Evolutionary conservation across 2,329 filamentous ascomycete genomes (phyloP).

Genomic region (Arachnopeziza araneosa): DNA sequence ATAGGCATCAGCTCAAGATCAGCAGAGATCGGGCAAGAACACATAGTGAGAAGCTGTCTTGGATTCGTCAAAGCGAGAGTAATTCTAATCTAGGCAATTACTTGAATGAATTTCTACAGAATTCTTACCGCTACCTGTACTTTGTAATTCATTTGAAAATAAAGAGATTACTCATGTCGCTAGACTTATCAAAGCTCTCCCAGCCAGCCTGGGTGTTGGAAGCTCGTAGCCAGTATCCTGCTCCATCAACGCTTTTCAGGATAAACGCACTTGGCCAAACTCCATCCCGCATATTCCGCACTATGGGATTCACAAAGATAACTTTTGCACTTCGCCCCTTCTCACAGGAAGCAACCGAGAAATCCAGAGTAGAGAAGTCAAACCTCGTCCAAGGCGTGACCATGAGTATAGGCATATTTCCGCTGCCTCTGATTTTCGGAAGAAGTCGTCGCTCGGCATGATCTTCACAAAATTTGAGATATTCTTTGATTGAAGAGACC

Average conservation of each 20-base stretch:
- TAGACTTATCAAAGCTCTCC: background rate
- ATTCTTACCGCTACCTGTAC: background rate
- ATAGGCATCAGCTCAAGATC: too few species aligned
- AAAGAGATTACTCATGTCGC: background rate
- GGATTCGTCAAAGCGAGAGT: background rate
- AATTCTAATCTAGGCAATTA: background rate
- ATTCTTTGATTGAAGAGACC: background rate
- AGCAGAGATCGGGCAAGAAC: background rate
- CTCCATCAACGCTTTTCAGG: background rate
- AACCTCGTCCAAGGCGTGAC: background rate
- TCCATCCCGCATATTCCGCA: background rate
- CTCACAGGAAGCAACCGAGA: background rate
- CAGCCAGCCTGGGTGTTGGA: background rate
- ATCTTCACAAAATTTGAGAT: background rate
- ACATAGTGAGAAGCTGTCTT: background rate
- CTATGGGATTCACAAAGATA: background rate
- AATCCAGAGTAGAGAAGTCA: background rate
- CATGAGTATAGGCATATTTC: background rate
- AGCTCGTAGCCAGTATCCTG: background rate
- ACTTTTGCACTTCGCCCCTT: background rate
- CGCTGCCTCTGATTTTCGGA: background rate
- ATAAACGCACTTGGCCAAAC: background rate
- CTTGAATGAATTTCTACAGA: background rate
- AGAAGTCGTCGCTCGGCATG: background rate
- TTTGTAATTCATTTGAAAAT: background rate